Evolutionary conservation across 345 rosid genomes (phyloP).

Genomic region (Fremontodendron californicum): DNA sequence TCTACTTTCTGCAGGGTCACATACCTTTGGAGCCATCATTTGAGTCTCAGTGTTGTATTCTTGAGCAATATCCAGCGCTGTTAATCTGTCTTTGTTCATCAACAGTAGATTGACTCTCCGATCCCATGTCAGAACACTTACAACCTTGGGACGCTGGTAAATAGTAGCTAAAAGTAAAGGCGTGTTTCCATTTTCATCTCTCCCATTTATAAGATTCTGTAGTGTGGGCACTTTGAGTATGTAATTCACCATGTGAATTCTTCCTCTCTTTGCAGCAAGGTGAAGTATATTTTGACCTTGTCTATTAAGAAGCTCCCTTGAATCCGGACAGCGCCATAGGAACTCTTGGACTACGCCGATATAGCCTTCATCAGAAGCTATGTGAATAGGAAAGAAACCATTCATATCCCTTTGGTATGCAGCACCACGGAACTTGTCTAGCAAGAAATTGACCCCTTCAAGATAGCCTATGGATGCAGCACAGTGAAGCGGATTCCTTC

Average conservation of each 20-base stretch:
- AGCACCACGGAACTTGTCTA: not conserved
- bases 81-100: not conserved
- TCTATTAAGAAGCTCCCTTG: constrained; percentile 4
- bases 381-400: not conserved
- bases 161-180: constrained; percentile 4
- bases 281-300: constrained; percentile 7
- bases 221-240: constrained; percentile 1
- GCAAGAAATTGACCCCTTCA: constrained; percentile 2
- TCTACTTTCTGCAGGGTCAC: not conserved
- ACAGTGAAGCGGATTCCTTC: not conserved
- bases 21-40: not conserved
- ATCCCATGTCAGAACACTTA: not conserved
- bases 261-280: not conserved
- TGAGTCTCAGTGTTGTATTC: not conserved
- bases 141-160: not conserved
- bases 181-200: not conserved
- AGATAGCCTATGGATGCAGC: constrained; percentile 6
- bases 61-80: not conserved
- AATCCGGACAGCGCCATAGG: not conserved
- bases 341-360: not conserved
- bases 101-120: not conserved
- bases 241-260: not conserved
- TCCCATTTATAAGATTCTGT: not conserved
- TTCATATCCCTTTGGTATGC: not conserved
- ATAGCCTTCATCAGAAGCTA: not conserved